Conservation (phyloP, 129 eudicot genomes). For the Lonicera japonica region DNA sequence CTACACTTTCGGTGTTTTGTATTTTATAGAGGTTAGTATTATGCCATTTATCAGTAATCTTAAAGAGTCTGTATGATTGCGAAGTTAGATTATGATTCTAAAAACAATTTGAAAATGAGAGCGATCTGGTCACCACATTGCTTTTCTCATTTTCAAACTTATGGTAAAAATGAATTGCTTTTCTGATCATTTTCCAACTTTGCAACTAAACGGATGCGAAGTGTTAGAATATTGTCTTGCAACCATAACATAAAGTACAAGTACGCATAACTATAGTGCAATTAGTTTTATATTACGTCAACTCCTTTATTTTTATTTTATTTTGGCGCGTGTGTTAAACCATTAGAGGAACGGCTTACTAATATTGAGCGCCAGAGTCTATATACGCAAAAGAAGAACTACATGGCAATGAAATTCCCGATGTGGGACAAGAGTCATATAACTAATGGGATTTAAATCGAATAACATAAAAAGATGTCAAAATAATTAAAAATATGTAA, state of each 20-base stretch:
- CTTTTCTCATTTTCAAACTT: too few relatives aligned
- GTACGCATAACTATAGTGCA: too few relatives aligned
- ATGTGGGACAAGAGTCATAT: background rate
- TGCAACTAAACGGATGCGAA: too few relatives aligned
- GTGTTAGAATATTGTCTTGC: too few relatives aligned
- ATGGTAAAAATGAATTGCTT: too few relatives aligned
- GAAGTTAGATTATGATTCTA: too few relatives aligned
- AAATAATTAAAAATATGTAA: too few relatives aligned
- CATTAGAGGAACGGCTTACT: too few relatives aligned
- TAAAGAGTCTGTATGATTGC: background rate
- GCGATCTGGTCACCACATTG: background rate
- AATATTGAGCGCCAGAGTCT: background rate
- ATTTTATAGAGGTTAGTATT: conserved; percentile 72
- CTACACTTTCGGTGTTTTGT: conserved; percentile 82
- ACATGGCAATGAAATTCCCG: background rate
- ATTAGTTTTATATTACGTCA: too few relatives aligned
- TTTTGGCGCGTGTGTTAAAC: too few relatives aligned
- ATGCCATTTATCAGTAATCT: background rate
- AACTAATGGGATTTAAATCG: background rate
- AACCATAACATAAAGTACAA: too few relatives aligned
- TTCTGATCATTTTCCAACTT: too few relatives aligned
- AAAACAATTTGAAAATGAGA: background rate
- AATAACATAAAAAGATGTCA: background rate
- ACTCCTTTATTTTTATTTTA: background rate
- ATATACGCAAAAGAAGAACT: background rate